Base-by-base conservation (phyloP, 768 basidiomycete genomes). In the Ramaria sp. region DNA sequence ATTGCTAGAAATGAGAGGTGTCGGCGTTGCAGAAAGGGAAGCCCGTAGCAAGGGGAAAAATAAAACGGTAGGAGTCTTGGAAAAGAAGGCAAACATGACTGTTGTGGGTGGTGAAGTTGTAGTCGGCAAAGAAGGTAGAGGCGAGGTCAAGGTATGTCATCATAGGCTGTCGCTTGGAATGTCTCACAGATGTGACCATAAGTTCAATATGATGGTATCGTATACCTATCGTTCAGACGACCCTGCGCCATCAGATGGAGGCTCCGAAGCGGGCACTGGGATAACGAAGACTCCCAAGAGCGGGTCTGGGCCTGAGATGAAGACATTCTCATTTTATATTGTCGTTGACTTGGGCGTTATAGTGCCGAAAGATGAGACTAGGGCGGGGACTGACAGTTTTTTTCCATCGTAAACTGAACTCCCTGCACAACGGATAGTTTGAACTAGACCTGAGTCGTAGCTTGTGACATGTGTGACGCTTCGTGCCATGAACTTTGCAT, bases 141-240 rank as follows among this genome's bases (percentile, higher is more conserved):
- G 91, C 1, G 78, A 78, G 46, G 78, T 93, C 59, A 88, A 86
- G 78, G 93, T 94, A 56, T 42, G 84, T 67, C 11, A n/a, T 38
- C 42, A 27, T 42, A 39, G 11, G 24, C 31, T 49, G 53, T 51
- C 33, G 41, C 52, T 51, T 19, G 51, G 22, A 31, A 33, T 42
- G 39, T 37, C 30, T 34, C 4, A 13, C 1, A 19, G 22, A 27
- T 15, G 37, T 31, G 7, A 7, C 42, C 17, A 48, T 4, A 68
- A 97, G 94, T 93, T 93, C 68, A 93, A 93, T 63, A 85, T 98
- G 81, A 79, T 93, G 60, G 86, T 99, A 1, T 82, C 91, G 2
- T 97, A 91, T 69, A 95, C 92, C 0, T 99, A 98, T 67, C 81
- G 88, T 34, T 86, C 91, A 0, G 95, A 98, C 64, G 94, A 96